Base-by-base conservation (phyloP, 331 rosid species). In the Spiraea crenata region DNA sequence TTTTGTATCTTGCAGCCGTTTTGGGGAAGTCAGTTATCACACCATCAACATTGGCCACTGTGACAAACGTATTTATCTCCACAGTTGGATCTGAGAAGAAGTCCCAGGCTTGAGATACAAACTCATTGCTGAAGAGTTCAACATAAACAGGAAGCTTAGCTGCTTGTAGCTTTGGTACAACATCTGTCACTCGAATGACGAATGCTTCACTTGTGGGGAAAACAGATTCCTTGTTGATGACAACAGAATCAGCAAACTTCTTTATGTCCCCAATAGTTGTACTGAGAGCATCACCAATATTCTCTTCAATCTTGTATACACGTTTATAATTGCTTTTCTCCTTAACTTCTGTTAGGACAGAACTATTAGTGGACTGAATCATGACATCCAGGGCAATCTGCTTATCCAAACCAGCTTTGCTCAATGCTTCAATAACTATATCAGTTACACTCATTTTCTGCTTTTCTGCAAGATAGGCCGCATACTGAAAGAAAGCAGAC, bases 71-170 rank as follows among this genome's bases (percentile, higher is more conserved):
- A 80, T 95, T 95, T 74, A 95, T 82, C 87, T 95, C 99, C 65
- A 86, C 82, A 0, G 96, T 86, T 68, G 98, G 61, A 81, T 95
- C 99, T 4, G 96, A 89, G 90, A 86, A 88, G 90, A 82, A 91
- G 84, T 95, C 99, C 90, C 90, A 95, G 15, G 93, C 83, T 79
- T 95, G 99, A 47, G 96, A 86, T 51, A 85, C 84, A 75, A 88
- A 95, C 86, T 95, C 99, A 68, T 95, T 91, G 89, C 85, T 80
- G 82, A 95, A 95, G 75, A 70, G 69, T 80, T 88, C 90, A 10
- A 86, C 96, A 31, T 85, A 95, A 63, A 95, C 89, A 3, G 88
- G 70, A 77, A 95, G 85, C 57, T 88, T 82, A 14, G 56, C 57
- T 16, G 81, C 73, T 50, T 82, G 54, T 35, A 95, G 79, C 85